Conservation (phyloP, 2,329 filamentous ascomycete species). For the Penicillium sp. region DNA sequence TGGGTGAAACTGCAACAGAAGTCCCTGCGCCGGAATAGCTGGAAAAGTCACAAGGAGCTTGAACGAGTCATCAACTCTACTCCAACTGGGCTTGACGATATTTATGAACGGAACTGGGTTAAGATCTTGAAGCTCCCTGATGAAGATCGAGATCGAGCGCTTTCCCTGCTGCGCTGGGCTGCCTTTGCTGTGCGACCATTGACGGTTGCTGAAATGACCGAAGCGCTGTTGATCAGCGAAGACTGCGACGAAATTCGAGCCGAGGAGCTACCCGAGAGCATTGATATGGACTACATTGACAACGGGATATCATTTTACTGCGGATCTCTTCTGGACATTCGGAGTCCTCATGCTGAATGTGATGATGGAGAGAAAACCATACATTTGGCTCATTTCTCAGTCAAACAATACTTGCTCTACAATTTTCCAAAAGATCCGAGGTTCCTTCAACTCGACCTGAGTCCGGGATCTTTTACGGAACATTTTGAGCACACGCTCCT, state of each 20-base stretch:
- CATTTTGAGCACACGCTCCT: not conserved
- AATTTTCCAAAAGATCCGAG: not conserved
- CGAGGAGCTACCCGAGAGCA: not conserved
- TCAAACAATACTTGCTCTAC: conserved; percentile 8
- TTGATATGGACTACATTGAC: conserved; percentile 6
- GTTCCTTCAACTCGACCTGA: not conserved
- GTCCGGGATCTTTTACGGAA: not conserved
- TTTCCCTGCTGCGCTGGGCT: conserved; percentile 4
- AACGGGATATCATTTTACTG: conserved; percentile 1
- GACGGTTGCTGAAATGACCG: conserved; percentile 4
- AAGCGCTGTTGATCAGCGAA: not conserved
- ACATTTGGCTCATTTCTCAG: conserved; percentile 13
- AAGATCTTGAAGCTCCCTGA: not conserved
- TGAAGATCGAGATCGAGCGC: not conserved
- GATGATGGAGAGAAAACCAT: not conserved
- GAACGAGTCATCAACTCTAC: conserved; percentile 4
- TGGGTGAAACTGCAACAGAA: conserved; percentile 7
- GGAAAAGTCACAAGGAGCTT: conserved; percentile 1
- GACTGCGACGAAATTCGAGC: not conserved
- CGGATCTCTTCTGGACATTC: conserved; percentile 8
- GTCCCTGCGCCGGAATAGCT: not conserved
- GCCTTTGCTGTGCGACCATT: conserved; percentile 8
- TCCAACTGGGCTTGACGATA: conserved; percentile 1
- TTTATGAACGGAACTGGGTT: conserved; percentile 8
- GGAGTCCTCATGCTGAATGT: not conserved